A percentile compares a stretch with the other conserved stretches of the same genome.
phyloP scores from a whole-genome alignment of 495 filamentous ascomycete species.

The Sporormia fimetaria region DNA sequence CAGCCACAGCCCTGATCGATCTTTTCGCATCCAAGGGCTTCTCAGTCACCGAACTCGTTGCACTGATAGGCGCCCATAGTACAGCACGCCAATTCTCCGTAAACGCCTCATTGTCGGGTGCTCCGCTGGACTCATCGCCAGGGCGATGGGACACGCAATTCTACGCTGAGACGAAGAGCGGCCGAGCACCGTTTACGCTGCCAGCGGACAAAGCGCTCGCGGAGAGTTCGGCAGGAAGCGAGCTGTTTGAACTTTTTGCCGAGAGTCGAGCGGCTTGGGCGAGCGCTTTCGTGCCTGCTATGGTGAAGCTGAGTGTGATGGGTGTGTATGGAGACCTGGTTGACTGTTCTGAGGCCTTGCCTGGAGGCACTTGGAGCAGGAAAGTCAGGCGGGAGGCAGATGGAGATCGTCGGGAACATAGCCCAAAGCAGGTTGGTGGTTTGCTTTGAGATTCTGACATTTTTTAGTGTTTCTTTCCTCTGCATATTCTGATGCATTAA shows the following conservation, averaged over 20 bases:
- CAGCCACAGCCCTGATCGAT: conserved; percentile 5
- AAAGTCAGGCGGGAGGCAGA: too few species aligned
- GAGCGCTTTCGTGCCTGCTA: conserved; percentile 22
- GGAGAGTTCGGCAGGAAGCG: not conserved
- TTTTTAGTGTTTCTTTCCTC: too few species aligned
- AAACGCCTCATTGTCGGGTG: conserved; percentile 15
- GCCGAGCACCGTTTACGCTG: conserved; percentile 22
- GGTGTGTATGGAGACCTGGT: conserved; percentile 16
- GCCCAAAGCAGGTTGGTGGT: too few species aligned
- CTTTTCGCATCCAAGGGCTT: conserved; percentile 26
- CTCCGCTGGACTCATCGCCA: conserved; percentile 21
- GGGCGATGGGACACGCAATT: conserved; percentile 24
- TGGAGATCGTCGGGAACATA: too few species aligned
- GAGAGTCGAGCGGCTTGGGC: conserved; percentile 19
- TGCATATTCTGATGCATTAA: too few species aligned
- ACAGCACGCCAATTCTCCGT: conserved; percentile 13
- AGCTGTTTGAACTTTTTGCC: conserved; percentile 15
- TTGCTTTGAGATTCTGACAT: too few species aligned
- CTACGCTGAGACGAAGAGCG: conserved; percentile 14
- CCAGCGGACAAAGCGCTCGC: conserved; percentile 21
- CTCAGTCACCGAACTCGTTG: conserved; percentile 22
- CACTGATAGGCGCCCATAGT: conserved; percentile 26
- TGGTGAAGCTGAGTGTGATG: conserved; percentile 23
- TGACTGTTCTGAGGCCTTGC: conserved; percentile 22
- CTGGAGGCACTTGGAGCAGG: too few species aligned